Conservation (phyloP, 495 filamentous ascomycete species). For the Trichoderma reesei region DNA sequence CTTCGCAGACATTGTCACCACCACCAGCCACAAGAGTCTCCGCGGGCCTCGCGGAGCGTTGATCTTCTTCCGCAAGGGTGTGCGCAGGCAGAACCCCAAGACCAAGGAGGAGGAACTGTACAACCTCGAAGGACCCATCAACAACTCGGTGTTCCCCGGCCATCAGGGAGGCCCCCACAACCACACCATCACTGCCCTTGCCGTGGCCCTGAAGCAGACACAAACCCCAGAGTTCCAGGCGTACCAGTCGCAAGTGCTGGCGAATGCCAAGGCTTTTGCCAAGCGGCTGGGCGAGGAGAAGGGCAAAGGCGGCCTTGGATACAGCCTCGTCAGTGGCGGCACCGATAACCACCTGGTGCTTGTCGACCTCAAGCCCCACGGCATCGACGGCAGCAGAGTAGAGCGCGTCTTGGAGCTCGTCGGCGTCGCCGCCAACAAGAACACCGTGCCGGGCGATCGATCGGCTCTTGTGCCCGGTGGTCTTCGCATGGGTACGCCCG, state of each 20-base stretch:
- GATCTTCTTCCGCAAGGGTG: slow-evolving; percentile 95
- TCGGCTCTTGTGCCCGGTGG: slow-evolving; percentile 88
- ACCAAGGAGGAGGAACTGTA: slow-evolving; percentile 77
- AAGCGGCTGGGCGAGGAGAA: slow-evolving; percentile 60
- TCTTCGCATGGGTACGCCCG: slow-evolving; percentile 84
- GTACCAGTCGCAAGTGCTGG: slow-evolving; percentile 81
- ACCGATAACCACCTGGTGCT: slow-evolving; percentile 97
- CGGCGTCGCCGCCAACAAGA: slow-evolving; percentile 95
- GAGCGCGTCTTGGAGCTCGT: slow-evolving; percentile 91
- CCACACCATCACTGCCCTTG: slow-evolving; percentile 92
- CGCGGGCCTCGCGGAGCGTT: slow-evolving; percentile 91
- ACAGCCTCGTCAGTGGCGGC: slow-evolving; percentile 83
- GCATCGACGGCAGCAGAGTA: slow-evolving; percentile 84
- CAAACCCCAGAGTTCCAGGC: slow-evolving; percentile 77
- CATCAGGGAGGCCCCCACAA: slow-evolving; percentile 98
- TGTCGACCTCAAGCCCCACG: slow-evolving; percentile 85
- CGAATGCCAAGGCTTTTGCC: slow-evolving; percentile 80
- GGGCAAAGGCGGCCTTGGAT: slow-evolving; percentile 70
- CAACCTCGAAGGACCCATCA: slow-evolving; percentile 89
- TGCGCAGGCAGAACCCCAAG: slow-evolving; percentile 74
- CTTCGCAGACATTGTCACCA: slow-evolving; percentile 89
- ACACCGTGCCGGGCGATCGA: slow-evolving; percentile 92
- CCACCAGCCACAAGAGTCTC: slow-evolving; percentile 96
- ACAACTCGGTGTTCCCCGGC: slow-evolving; percentile 95
- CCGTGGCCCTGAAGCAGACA: slow-evolving; percentile 89